Evolutionary conservation across 805 yeast species (phyloP).

Genomic region (Yamadazyma scolyti): DNA sequence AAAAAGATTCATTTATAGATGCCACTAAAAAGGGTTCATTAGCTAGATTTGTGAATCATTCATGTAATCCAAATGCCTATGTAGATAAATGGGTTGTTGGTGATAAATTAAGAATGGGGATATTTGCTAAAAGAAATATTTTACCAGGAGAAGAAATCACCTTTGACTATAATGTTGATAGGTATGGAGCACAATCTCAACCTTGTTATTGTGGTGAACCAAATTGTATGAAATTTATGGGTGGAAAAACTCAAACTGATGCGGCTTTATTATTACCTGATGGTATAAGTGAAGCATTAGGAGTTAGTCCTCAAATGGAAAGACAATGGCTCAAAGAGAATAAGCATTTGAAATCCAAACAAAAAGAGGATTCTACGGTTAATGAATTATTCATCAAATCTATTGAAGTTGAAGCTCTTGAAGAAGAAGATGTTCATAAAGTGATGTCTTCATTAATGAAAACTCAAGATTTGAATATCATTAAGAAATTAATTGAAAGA

Average conservation of each 20-base stretch:
- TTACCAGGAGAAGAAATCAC: constrained; percentile 83
- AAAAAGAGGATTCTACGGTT: constrained; percentile 52
- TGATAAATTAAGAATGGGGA: constrained; percentile 87
- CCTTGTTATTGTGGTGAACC: constrained; percentile 92
- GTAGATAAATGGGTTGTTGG: constrained; percentile 98
- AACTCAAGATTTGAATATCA: constrained; percentile 62
- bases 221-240: constrained; percentile 89
- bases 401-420: constrained; percentile 50
- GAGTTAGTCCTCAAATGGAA: constrained; percentile 65
- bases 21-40: constrained; percentile 87
- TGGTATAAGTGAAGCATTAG: constrained; percentile 78
- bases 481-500: constrained; percentile 65
- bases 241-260: constrained; percentile 96
- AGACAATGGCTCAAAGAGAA: constrained; percentile 63
- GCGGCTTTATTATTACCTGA: constrained; percentile 83
- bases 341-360: constrained; percentile 48
- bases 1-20: constrained; percentile 88
- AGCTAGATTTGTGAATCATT: constrained; percentile 92
- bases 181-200: constrained; percentile 94
- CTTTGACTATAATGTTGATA: constrained; percentile 88
- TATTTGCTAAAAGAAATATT: constrained; percentile 78
- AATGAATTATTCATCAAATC: constrained; percentile 63
- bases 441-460: constrained; percentile 82
- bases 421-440: constrained; percentile 60
- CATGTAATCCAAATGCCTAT: constrained; percentile 91